Base-by-base conservation (phyloP, 768 basidiomycete genomes). In the Boletellus emodensis region DNA sequence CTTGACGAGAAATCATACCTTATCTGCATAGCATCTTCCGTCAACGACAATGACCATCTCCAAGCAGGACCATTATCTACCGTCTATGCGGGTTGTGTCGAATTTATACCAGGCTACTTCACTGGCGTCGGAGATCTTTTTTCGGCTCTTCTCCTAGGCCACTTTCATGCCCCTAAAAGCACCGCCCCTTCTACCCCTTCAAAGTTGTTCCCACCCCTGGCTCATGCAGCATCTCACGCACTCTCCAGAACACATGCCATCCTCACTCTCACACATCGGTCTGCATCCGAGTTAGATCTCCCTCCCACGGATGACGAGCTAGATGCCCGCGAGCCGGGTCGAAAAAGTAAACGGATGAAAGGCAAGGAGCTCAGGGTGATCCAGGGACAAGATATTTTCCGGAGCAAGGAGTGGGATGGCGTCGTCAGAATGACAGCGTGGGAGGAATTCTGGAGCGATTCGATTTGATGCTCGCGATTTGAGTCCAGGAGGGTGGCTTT, bases 121-220 rank as follows among this genome's bases (percentile, higher is more conserved):
- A 88, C 91, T 17, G 96, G 96, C 22, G 94, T 96, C 11, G 96
- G 96, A 15, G 96, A 99, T 67, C 83, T 97, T 49, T 97, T 98
- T 73, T 93, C 93, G 6, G 90, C 95, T 1, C 81, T 97, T 48
- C 82, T 94, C 24, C 75, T 95, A 4, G 94, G 83, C 0, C 87
- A 94, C 61, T 97, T 83, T 67, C 64, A 75, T 38, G 66, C 73
- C 40, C 52, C 55, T 17, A 61, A 28, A 20, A 22, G 24, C 17
- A 30, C 18, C 37, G 1, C 55, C 6, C 38, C 54, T 15, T 48
- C 42, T 14, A 17, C 37, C 22, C 33, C 59, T 42, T 13, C 53
- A 48, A 51, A 56, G 17, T 11, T 48, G 8, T 40, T 45, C 9
- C 54, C 53, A 8, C 50, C 52, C 13, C 61, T 66, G 3, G 55